Percentiles rank a stretch among this genome's conserved stretches.
phyloP scores from a whole-genome alignment of 1,139 yeast species.

The Geotrichum macrosporum region DNA sequence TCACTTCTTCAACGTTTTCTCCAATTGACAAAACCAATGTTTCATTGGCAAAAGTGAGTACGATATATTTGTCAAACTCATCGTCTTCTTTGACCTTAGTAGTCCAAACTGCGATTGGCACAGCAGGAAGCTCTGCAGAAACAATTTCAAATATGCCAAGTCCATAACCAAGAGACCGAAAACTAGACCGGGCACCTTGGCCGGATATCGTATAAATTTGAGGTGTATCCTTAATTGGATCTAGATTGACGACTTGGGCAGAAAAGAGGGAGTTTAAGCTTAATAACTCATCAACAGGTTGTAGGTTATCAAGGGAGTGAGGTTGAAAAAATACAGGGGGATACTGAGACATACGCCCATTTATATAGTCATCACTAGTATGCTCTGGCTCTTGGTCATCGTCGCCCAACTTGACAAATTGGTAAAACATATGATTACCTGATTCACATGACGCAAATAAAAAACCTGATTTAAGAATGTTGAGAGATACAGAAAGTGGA shows the following conservation, averaged over 20 bases:
- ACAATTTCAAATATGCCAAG: conserved; percentile 59
- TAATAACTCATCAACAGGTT: conserved; percentile 51
- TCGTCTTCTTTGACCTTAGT: conserved; percentile 48
- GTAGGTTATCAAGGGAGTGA: conserved; percentile 51
- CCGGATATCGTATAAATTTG: conserved; percentile 42
- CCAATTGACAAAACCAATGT: conserved; percentile 75
- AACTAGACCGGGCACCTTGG: conserved; percentile 43
- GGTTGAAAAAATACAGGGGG: conserved; percentile 33
- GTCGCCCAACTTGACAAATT: conserved; percentile 72
- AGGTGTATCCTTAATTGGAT: conserved; percentile 35
- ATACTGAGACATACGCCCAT: conserved; percentile 30
- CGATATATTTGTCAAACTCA: conserved; percentile 56
- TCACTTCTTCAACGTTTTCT: conserved; percentile 73
- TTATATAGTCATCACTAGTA: conserved; percentile 35
- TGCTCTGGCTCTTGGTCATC: conserved; percentile 38
- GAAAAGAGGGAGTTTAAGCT: conserved; percentile 58
- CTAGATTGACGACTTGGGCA: conserved; percentile 42
- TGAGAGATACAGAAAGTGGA: conserved; percentile 52
- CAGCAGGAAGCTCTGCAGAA: conserved; percentile 64
- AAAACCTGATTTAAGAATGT: conserved; percentile 71
- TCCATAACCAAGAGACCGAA: conserved; percentile 57
- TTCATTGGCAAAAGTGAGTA: conserved; percentile 61
- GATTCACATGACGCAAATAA: conserved; percentile 62
- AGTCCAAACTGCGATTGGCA: conserved; percentile 60
- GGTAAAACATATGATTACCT: conserved; percentile 63